These are phyloP conservation scores for Cucumis hystrix DNA, from an alignment of 306 rosid species.

Conservation along the genomic window DNA sequence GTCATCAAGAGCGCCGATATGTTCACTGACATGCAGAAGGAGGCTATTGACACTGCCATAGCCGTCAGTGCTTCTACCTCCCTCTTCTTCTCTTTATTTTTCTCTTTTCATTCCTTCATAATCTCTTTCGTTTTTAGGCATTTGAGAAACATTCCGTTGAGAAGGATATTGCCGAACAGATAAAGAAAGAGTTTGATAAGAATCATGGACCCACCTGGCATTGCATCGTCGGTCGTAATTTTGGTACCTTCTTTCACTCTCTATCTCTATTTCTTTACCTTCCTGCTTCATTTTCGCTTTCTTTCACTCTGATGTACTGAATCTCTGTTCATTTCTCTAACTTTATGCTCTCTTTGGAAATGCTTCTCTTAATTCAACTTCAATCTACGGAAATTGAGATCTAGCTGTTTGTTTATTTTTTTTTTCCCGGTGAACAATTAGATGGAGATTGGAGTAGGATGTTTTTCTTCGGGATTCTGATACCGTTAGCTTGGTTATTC, in stretches of 20 bases:
- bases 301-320: background rate
- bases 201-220: conserved; percentile 95
- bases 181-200: conserved; percentile 86
- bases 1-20: conserved; percentile 90
- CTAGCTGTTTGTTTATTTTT: background rate
- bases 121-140: conserved; percentile 27
- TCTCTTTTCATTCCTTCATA: background rate
- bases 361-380: background rate
- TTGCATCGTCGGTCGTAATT: conserved; percentile 95
- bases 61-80: conserved; percentile 24
- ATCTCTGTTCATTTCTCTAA: background rate
- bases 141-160: conserved; percentile 77
- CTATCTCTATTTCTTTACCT: background rate
- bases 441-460: background rate
- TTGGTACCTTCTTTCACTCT: conserved; percentile 33
- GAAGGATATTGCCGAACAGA: conserved; percentile 87
- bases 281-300: background rate
- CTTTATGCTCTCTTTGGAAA: background rate
- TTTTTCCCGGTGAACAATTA: background rate
- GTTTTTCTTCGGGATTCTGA: background rate
- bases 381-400: background rate
- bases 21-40: conserved; percentile 77
- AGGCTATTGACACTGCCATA: conserved; percentile 85
- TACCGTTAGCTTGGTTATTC: background rate
- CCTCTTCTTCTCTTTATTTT: background rate